These are phyloP conservation scores for Solanum megistacrolobum DNA, from an alignment of 257 asterid species.

Conservation along the genomic window DNA sequence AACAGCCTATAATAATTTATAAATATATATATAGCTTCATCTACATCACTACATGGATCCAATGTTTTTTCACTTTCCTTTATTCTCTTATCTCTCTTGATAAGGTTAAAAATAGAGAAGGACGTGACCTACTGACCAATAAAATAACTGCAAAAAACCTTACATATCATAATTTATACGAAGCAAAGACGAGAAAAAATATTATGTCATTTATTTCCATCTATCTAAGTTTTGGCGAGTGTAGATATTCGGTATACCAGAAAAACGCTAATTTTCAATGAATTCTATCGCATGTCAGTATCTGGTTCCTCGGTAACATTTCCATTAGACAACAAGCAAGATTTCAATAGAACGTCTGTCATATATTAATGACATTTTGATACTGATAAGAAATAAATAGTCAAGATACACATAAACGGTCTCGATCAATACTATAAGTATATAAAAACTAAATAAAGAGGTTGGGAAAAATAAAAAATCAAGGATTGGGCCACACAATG, in stretches of 20 bases:
- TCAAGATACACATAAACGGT: rapidly evolving
- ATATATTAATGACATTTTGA: not conserved
- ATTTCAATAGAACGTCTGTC: rapidly evolving
- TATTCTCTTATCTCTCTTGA: not conserved
- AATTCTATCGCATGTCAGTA: not conserved
- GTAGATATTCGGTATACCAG: not conserved
- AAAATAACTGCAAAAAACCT: not conserved
- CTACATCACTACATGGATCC: conserved; percentile 8
- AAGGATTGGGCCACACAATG: conserved; percentile 14
- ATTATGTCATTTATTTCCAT: not conserved
- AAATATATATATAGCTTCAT: conserved; percentile 8
- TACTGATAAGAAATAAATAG: not conserved
- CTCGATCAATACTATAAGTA: not conserved
- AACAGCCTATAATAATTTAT: not conserved
- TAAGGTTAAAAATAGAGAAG: conserved; percentile 5
- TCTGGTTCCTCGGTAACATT: not conserved
- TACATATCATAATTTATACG: not conserved
- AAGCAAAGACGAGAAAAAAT: not conserved
- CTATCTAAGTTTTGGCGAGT: not conserved
- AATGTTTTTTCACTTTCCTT: conserved; percentile 16
- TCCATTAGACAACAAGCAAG: not conserved
- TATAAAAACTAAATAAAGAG: not conserved
- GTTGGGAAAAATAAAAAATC: conserved; percentile 2
- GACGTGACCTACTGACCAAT: not conserved
- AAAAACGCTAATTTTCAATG: not conserved